Conservation (phyloP, 2,329 filamentous ascomycete genomes). For the Pseudogymnoascus sp. region DNA sequence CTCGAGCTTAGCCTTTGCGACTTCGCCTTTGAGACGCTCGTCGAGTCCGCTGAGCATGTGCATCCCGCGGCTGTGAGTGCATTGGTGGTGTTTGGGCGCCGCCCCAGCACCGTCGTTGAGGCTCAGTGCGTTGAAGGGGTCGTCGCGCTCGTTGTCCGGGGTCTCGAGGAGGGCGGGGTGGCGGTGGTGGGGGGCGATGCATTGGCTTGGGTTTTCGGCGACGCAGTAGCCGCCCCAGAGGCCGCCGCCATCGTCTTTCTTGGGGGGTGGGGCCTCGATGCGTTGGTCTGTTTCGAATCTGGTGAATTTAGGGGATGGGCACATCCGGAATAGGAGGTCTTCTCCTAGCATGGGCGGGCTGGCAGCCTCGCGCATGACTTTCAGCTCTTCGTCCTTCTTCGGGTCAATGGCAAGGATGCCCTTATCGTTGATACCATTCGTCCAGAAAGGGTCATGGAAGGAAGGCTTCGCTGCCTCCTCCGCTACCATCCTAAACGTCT, state of each 20-base stretch:
- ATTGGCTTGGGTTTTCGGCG: conserved; percentile 28
- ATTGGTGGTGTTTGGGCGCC: not conserved
- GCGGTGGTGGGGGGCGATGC: conserved; percentile 26
- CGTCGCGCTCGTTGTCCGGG: conserved; percentile 27
- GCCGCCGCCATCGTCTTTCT: conserved; percentile 51
- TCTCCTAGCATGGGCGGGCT: conserved; percentile 81
- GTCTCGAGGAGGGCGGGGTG: conserved; percentile 30
- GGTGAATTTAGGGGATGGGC: conserved; percentile 73
- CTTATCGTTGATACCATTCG: conserved; percentile 27
- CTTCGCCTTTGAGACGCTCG: conserved; percentile 22
- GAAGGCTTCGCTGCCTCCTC: conserved; percentile 26
- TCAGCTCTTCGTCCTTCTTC: conserved; percentile 29
- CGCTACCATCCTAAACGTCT: conserved; percentile 26
- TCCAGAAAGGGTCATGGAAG: conserved; percentile 28
- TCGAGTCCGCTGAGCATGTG: conserved; percentile 26
- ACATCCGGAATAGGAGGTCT: conserved; percentile 73
- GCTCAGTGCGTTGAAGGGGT: conserved; percentile 24
- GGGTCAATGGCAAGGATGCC: conserved; percentile 12
- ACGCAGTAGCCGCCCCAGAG: conserved; percentile 71
- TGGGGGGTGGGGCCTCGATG: conserved; percentile 42
- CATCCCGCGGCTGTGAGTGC: conserved; percentile 14
- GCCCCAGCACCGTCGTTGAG: conserved; percentile 5
- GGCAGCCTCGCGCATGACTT: conserved; percentile 48
- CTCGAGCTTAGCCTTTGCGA: conserved; percentile 20
- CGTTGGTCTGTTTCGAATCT: conserved; percentile 72